Evolutionary conservation across 2,329 filamentous ascomycete genomes (phyloP).

Genomic region (Didymella pomorum): DNA sequence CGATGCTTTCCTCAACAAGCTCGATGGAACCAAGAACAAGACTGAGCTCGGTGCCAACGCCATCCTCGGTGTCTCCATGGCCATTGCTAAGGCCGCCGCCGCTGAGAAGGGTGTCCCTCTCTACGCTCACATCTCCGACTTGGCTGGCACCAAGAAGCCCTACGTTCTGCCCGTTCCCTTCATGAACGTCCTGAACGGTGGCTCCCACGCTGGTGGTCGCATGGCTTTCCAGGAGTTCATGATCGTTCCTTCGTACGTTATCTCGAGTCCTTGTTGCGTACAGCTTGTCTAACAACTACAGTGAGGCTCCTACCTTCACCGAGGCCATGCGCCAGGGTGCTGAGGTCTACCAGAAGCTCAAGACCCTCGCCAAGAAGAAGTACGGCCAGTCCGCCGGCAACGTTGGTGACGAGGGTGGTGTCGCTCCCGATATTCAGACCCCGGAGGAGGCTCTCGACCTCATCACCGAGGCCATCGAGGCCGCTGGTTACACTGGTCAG

Average conservation of each 20-base stretch:
- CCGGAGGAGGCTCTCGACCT: conserved; percentile 96
- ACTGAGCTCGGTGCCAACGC: conserved; percentile 67
- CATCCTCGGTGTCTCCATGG: conserved; percentile 68
- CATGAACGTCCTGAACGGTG: conserved; percentile 67
- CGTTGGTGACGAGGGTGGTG: conserved; percentile 99
- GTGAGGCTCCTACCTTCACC: conserved; percentile 85
- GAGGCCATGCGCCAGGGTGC: conserved; percentile 96
- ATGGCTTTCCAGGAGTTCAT: conserved; percentile 69
- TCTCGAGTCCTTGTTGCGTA: background rate
- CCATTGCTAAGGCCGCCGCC: conserved; percentile 65
- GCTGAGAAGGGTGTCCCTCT: conserved; percentile 64
- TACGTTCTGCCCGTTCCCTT: conserved; percentile 66
- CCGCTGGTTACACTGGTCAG: conserved; percentile 93
- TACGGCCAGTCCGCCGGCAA: conserved; percentile 99
- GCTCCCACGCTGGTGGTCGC: conserved; percentile 96
- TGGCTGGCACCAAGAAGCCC: conserved; percentile 61
- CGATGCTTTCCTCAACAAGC: conserved; percentile 60
- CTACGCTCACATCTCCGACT: conserved; percentile 65
- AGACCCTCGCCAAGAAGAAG: conserved; percentile 97
- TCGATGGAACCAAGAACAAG: conserved; percentile 68
- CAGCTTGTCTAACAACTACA: conserved; percentile 47
- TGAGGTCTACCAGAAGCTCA: conserved; percentile 98
- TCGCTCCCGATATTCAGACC: conserved; percentile 98
- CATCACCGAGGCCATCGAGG: conserved; percentile 91
- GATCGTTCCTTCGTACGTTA: conserved; percentile 59